Conservation (phyloP, 306 rosid genomes). For the Lathyrus aphaca region DNA sequence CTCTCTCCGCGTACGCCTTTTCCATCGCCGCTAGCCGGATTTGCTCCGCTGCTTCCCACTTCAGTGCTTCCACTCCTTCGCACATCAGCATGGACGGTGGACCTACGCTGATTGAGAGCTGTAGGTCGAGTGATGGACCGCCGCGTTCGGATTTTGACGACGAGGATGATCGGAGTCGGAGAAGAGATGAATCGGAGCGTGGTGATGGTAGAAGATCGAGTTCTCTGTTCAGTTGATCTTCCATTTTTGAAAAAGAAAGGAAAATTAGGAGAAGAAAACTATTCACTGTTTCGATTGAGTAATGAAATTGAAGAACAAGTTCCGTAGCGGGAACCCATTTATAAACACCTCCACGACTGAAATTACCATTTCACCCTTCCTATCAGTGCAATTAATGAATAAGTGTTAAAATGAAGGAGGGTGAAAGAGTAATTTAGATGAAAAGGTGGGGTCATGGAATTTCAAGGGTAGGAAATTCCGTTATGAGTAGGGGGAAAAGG, state of each 20-base stretch:
- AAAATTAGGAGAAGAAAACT: slow-evolving; percentile 31
- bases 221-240: slow-evolving; percentile 70
- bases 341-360: slow-evolving; percentile 21
- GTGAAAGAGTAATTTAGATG: slow-evolving; percentile 35
- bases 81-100: slow-evolving; percentile 40
- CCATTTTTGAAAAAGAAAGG: slow-evolving; percentile 51
- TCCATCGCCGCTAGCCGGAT: slow-evolving; percentile 90
- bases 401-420: slow-evolving; percentile 3
- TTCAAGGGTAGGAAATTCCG: slow-evolving; percentile 54
- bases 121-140: slow-evolving; percentile 69
- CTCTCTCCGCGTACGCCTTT: slow-evolving; percentile 88
- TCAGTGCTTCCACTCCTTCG: slow-evolving; percentile 66
- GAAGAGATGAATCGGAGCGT: slow-evolving; percentile 53
- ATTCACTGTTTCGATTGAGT: slow-evolving; percentile 31
- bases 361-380: slow-evolving; percentile 48
- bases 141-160: slow-evolving; percentile 30
- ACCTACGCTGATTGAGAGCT: slow-evolving; percentile 77
- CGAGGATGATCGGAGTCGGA: slow-evolving; percentile 54
- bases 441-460: not conserved
- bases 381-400: not conserved
- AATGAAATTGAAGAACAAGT: slow-evolving; percentile 15
- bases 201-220: slow-evolving; percentile 81
- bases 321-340: slow-evolving; percentile 51
- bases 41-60: slow-evolving; percentile 98
- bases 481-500: slow-evolving; percentile 38